Percentiles rank a stretch among this genome's conserved stretches.
These are phyloP conservation scores for Leccinum pellstonianum DNA, from an alignment of 768 basidiomycete species.

Conservation along the genomic window DNA sequence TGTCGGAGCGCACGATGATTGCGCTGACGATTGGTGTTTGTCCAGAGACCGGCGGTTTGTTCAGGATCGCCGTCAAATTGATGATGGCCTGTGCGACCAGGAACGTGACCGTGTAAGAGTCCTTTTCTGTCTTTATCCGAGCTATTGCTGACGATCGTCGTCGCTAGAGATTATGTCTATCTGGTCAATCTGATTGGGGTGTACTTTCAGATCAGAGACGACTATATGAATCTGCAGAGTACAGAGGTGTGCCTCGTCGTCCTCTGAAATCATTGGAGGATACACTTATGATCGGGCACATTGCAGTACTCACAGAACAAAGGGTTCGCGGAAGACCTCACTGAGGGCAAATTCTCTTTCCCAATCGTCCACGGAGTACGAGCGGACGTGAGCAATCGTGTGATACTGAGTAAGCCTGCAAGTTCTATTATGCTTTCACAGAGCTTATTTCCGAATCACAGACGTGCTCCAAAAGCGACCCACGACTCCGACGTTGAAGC, in stretches of 20 bases:
- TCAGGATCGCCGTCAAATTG: constrained; percentile 88
- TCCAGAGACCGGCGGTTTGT: constrained; percentile 90
- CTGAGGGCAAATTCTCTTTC: constrained; percentile 82
- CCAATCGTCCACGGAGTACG: constrained; percentile 78
- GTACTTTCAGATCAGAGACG: constrained; percentile 97
- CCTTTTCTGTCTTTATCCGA: neutral
- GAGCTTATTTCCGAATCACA: constrained; percentile 28
- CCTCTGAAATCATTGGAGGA: neutral
- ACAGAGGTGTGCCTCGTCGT: constrained; percentile 55
- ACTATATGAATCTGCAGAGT: constrained; percentile 93
- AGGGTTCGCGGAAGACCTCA: constrained; percentile 71
- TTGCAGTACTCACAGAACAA: constrained; percentile 62
- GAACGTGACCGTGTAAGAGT: constrained; percentile 54
- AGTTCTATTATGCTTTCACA: neutral
- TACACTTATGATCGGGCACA: neutral
- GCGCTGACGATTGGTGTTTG: neutral
- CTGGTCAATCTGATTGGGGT: constrained; percentile 92
- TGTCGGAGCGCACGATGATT: constrained; percentile 50
- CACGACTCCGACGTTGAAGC: constrained; percentile 77
- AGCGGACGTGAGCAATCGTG: constrained; percentile 72
- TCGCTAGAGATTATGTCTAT: constrained; percentile 78
- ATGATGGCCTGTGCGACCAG: constrained; percentile 89
- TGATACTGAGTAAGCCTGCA: constrained; percentile 70
- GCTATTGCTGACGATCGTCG: neutral
- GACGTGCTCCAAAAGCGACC: constrained; percentile 94